These are phyloP conservation scores for Acaromyces ingoldii DNA, from an alignment of 1,284 basidiomycete genomes.

Conservation along the genomic window DNA sequence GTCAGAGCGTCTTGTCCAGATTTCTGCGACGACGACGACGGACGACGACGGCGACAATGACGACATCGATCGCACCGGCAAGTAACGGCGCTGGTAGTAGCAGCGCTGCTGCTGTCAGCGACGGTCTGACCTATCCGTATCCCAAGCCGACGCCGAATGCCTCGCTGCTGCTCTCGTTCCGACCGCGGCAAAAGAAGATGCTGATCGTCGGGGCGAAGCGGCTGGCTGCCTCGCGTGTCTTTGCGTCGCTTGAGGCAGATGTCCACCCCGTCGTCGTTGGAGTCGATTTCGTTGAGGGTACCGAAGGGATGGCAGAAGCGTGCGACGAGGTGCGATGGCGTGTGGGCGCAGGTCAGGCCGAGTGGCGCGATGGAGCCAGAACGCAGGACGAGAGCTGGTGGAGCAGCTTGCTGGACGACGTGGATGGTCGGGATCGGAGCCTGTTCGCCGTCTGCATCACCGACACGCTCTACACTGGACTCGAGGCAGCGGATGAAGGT, in stretches of 20 bases:
- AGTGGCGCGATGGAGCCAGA: background rate
- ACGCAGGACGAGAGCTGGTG: background rate
- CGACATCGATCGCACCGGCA: too few species aligned
- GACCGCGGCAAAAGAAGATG: slow-evolving; percentile 18
- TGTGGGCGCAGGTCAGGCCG: slow-evolving; percentile 56
- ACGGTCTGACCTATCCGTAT: too few species aligned
- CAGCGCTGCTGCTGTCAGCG: too few species aligned
- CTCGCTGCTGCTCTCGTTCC: slow-evolving; percentile 25
- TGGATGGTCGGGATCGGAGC: background rate
- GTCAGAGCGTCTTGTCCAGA: too few species aligned
- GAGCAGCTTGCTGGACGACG: background rate
- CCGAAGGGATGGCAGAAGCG: slow-evolving; percentile 52
- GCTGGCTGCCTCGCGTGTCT: slow-evolving; percentile 74
- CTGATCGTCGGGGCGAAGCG: slow-evolving; percentile 70
- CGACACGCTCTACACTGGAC: slow-evolving; percentile 39
- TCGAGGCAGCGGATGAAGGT: slow-evolving; percentile 5
- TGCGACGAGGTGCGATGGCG: slow-evolving; percentile 72
- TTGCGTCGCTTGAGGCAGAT: slow-evolving; percentile 75
- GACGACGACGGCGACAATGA: too few species aligned
- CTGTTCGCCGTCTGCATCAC: slow-evolving; percentile 48
- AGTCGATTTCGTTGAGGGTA: slow-evolving; percentile 52
- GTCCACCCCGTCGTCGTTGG: slow-evolving; percentile 65
- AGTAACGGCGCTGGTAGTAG: too few species aligned
- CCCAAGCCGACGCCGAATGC: slow-evolving; percentile 20
- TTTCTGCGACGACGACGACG: too few species aligned